Evolutionary conservation across 495 filamentous ascomycete genomes (phyloP).

Genomic region (Trichocladium antarcticum): DNA sequence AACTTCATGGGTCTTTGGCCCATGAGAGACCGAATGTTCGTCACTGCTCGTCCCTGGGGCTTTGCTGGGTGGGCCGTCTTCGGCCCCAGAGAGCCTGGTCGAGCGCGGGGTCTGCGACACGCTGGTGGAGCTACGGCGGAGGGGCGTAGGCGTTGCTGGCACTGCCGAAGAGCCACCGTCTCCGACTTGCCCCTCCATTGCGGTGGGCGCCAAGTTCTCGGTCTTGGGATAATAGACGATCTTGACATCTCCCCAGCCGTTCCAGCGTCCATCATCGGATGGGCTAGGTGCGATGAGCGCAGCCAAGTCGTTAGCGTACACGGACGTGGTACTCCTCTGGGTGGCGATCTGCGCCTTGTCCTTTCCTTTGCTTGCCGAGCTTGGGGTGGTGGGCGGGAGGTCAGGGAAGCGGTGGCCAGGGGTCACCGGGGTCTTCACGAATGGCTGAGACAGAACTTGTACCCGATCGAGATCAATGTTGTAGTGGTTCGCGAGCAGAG

Average conservation of each 20-base stretch:
- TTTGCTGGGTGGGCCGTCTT: constrained; percentile 33
- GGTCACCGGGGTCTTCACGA: constrained; percentile 52
- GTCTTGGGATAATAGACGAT: constrained; percentile 36
- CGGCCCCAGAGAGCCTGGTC: constrained; percentile 20
- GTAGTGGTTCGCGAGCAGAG: constrained; percentile 75
- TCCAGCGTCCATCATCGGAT: constrained; percentile 34
- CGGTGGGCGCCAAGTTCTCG: constrained; percentile 4
- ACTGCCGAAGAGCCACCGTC: constrained; percentile 12
- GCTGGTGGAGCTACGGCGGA: constrained; percentile 37
- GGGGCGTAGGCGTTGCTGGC: constrained; percentile 36
- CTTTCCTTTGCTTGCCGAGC: constrained; percentile 52
- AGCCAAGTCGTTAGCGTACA: constrained; percentile 68
- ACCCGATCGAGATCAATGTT: constrained; percentile 87
- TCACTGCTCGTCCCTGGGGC: constrained; percentile 33
- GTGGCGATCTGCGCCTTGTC: constrained; percentile 44
- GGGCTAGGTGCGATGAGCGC: constrained; percentile 47
- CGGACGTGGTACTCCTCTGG: constrained; percentile 36
- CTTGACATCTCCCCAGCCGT: constrained; percentile 42
- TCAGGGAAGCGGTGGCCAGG: constrained; percentile 23
- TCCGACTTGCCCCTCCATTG: constrained; percentile 2
- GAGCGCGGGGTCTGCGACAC: constrained; percentile 30
- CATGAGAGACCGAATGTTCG: constrained; percentile 40
- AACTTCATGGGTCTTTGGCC: constrained; percentile 57
- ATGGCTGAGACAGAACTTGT: constrained; percentile 69
- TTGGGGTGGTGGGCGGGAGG: constrained; percentile 36